Percentiles rank a stretch among this genome's conserved stretches.
Conservation (phyloP, 208 protist genomes). For the Wallacemonas sp. region DNA sequence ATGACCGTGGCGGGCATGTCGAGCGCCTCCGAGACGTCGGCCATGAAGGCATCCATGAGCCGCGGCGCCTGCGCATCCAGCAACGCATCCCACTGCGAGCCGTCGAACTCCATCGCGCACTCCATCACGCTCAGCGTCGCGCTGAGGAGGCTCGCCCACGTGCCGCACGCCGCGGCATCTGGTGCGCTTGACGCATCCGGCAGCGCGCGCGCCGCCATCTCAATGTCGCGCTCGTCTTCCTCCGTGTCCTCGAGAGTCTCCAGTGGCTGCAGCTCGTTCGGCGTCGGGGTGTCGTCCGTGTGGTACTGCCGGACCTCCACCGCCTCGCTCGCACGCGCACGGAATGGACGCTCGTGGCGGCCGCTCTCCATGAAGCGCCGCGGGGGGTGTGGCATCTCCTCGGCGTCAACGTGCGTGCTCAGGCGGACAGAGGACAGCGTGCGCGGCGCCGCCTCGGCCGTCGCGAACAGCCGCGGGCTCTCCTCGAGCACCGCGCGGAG, state of each 20-base stretch:
- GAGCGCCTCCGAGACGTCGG: not conserved
- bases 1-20: not conserved
- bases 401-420: not conserved
- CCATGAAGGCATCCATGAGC: constrained; percentile 14
- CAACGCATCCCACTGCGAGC: not conserved
- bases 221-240: constrained; percentile 1
- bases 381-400: constrained; percentile 10
- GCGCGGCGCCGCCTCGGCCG: not conserved
- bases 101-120: constrained; percentile 17
- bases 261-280: not conserved
- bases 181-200: too few species aligned
- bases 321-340: not conserved
- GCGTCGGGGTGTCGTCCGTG: constrained; percentile 2
- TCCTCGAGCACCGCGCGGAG: not conserved
- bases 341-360: constrained; percentile 2
- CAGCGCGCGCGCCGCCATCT: too few species aligned
- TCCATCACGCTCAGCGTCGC: not conserved
- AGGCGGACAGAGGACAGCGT: not conserved
- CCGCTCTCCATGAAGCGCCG: constrained; percentile 15
- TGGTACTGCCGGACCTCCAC: constrained; percentile 4
- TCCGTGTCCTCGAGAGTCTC: constrained; percentile 2
- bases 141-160: too few species aligned
- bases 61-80: not conserved
- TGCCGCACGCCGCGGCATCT: too few species aligned
- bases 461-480: not conserved